These are phyloP conservation scores for Pseudonitzschia pungens DNA, from an alignment of 108 stramenopile genomes.

Conservation along the genomic window DNA sequence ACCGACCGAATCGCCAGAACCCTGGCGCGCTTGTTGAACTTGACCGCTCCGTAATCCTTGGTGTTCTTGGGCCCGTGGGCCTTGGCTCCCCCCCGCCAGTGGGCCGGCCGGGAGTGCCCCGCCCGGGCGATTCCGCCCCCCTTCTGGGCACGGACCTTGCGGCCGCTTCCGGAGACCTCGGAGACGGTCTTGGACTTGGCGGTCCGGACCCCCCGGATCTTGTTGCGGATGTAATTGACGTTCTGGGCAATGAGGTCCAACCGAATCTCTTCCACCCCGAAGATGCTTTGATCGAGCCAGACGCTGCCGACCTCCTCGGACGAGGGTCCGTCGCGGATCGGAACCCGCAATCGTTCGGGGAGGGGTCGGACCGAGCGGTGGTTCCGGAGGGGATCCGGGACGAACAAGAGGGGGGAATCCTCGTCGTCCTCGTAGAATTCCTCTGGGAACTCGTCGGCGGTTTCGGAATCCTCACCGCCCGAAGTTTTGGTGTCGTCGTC, in stretches of 20 bases:
- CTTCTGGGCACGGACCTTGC: slow-evolving; percentile 89
- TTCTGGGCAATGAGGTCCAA: slow-evolving; percentile 74
- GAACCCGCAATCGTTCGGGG: slow-evolving; percentile 71
- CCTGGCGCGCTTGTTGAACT: slow-evolving; percentile 87
- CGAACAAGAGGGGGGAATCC: slow-evolving; percentile 28
- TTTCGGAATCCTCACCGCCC: slow-evolving; percentile 15
- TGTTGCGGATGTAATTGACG: slow-evolving; percentile 80
- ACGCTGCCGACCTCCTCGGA: slow-evolving; percentile 49
- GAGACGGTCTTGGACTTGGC: slow-evolving; percentile 83
- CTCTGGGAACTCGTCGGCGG: background rate
- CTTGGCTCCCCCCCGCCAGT: slow-evolving; percentile 94
- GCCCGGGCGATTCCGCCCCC: slow-evolving; percentile 82
- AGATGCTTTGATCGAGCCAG: slow-evolving; percentile 59
- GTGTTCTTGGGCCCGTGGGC: slow-evolving; percentile 88
- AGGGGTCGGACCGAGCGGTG: slow-evolving; percentile 55
- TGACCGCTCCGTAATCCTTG: slow-evolving; percentile 76
- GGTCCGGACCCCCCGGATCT: slow-evolving; percentile 74
- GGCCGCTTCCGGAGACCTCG: slow-evolving; percentile 77
- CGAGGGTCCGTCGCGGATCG: slow-evolving; percentile 31
- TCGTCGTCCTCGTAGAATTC: slow-evolving; percentile 21
- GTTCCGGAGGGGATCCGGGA: slow-evolving; percentile 23
- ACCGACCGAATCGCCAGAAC: slow-evolving; percentile 70
- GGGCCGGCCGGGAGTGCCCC: slow-evolving; percentile 86
- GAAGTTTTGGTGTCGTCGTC: slow-evolving; percentile 4
- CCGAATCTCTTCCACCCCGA: slow-evolving; percentile 73